Evolutionary conservation across 352 stramenopile genomes (phyloP).

Genomic region (Phytophthora europaea): DNA sequence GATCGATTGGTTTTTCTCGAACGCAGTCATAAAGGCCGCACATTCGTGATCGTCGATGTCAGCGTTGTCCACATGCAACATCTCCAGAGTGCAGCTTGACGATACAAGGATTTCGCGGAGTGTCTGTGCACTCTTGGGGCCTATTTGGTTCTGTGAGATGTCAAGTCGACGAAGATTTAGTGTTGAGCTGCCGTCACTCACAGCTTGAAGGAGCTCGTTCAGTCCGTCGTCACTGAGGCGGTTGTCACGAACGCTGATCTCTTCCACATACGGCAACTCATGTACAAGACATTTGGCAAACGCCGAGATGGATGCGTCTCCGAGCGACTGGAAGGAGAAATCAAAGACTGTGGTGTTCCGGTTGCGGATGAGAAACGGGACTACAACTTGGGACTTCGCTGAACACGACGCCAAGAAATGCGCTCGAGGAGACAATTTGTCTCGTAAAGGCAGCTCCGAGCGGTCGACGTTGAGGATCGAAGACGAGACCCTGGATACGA

Average conservation of each 20-base stretch:
- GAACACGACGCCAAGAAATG: constrained; percentile 69
- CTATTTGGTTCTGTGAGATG: constrained; percentile 84
- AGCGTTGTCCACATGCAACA: constrained; percentile 79
- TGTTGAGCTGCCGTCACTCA: constrained; percentile 62
- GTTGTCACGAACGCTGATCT: constrained; percentile 91
- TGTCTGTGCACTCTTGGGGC: constrained; percentile 64
- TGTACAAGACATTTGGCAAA: constrained; percentile 72
- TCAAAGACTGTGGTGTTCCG: constrained; percentile 78
- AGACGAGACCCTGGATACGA: constrained; percentile 13
- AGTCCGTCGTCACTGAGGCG: constrained; percentile 83
- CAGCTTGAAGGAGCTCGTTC: constrained; percentile 62
- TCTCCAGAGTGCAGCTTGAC: constrained; percentile 65
- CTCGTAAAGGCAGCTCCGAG: constrained; percentile 29
- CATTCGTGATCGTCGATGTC: constrained; percentile 92
- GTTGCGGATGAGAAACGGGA: constrained; percentile 73
- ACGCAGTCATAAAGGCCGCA: constrained; percentile 84
- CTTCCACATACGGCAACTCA: constrained; percentile 73
- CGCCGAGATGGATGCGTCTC: constrained; percentile 69
- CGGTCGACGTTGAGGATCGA: constrained; percentile 22
- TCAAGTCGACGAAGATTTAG: constrained; percentile 62
- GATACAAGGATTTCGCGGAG: constrained; percentile 68
- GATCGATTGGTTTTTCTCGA: constrained; percentile 87
- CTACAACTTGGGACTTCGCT: constrained; percentile 56
- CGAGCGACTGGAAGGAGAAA: constrained; percentile 86
- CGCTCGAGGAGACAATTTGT: constrained; percentile 71